These are phyloP conservation scores for Pholiota microspora DNA, from an alignment of 768 basidiomycete genomes.

Conservation along the genomic window DNA sequence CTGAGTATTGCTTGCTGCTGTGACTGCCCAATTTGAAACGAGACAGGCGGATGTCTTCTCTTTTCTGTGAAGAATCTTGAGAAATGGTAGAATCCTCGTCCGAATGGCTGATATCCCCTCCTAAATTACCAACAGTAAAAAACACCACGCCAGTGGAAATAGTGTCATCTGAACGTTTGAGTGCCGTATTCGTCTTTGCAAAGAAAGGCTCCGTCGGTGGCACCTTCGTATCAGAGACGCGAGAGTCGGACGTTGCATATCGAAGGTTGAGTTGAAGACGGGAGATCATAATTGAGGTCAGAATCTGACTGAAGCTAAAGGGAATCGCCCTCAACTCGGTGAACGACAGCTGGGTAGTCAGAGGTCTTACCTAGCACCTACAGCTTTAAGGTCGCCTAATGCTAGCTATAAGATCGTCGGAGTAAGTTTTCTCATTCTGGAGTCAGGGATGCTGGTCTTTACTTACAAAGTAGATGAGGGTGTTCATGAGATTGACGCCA, in stretches of 20 bases:
- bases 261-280: constrained; percentile 22
- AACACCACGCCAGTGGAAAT: constrained; percentile 3
- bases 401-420: constrained; percentile 16
- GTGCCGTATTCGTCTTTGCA: constrained; percentile 1
- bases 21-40: not conserved
- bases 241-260: not conserved
- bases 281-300: constrained; percentile 23
- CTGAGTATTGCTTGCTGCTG: not conserved
- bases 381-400: constrained; percentile 19
- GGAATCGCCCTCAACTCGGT: not conserved
- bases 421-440: too few relatives aligned
- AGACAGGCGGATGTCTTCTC: not conserved
- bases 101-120: constrained; percentile 12
- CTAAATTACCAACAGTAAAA: constrained; percentile 19
- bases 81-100: not conserved
- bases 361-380: constrained; percentile 20
- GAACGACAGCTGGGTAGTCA: not conserved
- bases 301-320: constrained; percentile 21
- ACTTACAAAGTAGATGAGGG: constrained; percentile 23
- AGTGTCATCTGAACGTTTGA: not conserved
- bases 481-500: constrained; percentile 22
- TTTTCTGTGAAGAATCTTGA: not conserved
- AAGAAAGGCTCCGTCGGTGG: not conserved
- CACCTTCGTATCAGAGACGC: not conserved
- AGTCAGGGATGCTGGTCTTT: too few relatives aligned